Evolutionary conservation across 495 filamentous ascomycete species (phyloP), one percentile per base, ranked within the genome.

Genomic region (Durotheca rogersii): DNA sequence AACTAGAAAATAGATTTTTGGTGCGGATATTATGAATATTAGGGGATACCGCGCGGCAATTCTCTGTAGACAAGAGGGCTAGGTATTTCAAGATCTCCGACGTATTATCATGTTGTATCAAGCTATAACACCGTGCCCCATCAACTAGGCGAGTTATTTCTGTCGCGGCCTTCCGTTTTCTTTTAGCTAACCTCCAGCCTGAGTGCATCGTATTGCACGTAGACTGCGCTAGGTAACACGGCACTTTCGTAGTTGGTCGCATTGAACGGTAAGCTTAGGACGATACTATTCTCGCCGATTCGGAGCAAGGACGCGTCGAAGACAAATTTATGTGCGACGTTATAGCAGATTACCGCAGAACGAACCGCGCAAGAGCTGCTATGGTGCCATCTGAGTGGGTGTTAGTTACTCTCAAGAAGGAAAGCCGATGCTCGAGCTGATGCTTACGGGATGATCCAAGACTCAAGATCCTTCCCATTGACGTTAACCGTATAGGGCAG

Each of bases 171-270:
- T n/a, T 18, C 34, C 21, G 41, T 48, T 40, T 40, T 49, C 29
- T 9, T 40, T 7, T 38, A 49, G 40, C 56, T 41, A 25, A 83
- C 31, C 53, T 83, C 79, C 15, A 81, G 43, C 29, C 77, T 64
- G 52, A 82, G 53, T 2, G 79, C 77, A 69, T 81, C 77, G 62
- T 84, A 82, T 60, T 83, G 77, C 10, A 82, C 73, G 62, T 82
- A 83, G 0, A 79, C 66, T 1, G 61, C 71, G 36, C 56, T 59
- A 0, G 77, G 73, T 17, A 83, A 44, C 14, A 80, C 49, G 2
- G 79, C 79, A 14, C 72, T 77, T 67, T 82, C 78, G 14, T 68
- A 70, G 51, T 82, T 65, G 7, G 75, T 78, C 27, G 72, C 79
- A 50, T 78, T 76, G 40, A 62, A 67, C 14, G 81, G 78, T 18